phyloP scores from a whole-genome alignment of 768 basidiomycete species.

The Scleroderma citrinum region DNA sequence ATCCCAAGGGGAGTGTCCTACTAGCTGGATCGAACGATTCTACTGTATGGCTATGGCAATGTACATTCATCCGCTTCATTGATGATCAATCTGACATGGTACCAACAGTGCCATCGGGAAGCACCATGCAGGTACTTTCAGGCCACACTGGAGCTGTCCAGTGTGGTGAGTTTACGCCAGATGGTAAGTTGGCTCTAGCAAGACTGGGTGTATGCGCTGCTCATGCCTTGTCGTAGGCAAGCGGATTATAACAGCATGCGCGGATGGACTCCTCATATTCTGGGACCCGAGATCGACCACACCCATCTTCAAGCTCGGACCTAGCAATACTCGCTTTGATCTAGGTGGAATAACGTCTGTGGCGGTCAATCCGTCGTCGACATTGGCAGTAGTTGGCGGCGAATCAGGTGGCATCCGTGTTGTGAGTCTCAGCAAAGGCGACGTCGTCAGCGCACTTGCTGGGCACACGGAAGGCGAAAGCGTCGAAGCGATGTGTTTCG shows the following conservation, averaged over 20 bases:
- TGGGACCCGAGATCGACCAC: conserved; percentile 85
- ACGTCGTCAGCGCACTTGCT: conserved; percentile 68
- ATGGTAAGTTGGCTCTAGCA: conserved; percentile 44
- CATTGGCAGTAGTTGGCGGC: conserved; percentile 88
- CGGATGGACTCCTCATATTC: conserved; percentile 73
- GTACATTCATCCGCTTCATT: conserved; percentile 40
- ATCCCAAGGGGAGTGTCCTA: conserved; percentile 86
- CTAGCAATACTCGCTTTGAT: conserved; percentile 66
- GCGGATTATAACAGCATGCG: conserved; percentile 82
- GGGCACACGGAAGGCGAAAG: conserved; percentile 87
- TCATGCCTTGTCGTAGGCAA: conserved; percentile 49
- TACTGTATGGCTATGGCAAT: conserved; percentile 96
- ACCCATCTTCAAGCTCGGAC: conserved; percentile 76
- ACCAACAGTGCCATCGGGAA: conserved; percentile 81
- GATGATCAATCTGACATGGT: neutral
- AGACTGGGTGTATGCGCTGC: neutral
- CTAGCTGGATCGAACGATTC: conserved; percentile 91
- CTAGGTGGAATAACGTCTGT: conserved; percentile 83
- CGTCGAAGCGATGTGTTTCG: conserved; percentile 80
- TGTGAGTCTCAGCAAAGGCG: conserved; percentile 81
- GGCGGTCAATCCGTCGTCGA: conserved; percentile 79
- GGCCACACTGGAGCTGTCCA: conserved; percentile 83
- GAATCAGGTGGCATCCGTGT: conserved; percentile 81
- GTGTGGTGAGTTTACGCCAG: conserved; percentile 87
- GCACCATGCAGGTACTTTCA: conserved; percentile 93